phyloP scores from a whole-genome alignment of 2,329 filamentous ascomycete genomes.

The Domatiomyces catenatus region DNA sequence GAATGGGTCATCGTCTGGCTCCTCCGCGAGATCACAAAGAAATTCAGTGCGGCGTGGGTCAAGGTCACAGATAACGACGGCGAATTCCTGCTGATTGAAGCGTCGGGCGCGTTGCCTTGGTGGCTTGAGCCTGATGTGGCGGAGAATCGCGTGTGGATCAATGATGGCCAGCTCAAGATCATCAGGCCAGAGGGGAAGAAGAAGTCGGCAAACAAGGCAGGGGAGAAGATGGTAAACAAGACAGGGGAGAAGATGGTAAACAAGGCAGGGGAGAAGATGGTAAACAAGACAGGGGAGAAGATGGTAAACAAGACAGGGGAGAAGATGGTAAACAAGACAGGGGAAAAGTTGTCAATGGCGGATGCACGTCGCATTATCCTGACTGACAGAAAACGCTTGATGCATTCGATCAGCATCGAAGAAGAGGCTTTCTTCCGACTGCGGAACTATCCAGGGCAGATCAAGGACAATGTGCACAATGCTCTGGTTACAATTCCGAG shows the following conservation, averaged over 20 bases:
- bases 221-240: constrained; percentile 32
- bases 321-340: constrained; percentile 23
- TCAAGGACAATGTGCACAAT: constrained; percentile 60
- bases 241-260: constrained; percentile 33
- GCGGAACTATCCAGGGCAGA: constrained; percentile 65
- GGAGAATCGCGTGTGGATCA: constrained; percentile 77
- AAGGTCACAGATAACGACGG: constrained; percentile 77
- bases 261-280: constrained; percentile 32
- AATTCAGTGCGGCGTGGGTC: constrained; percentile 62
- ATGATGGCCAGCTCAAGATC: constrained; percentile 58
- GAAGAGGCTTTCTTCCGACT: constrained; percentile 82
- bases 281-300: constrained; percentile 33
- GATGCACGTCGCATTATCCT: constrained; percentile 51
- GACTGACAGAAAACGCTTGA: constrained; percentile 40
- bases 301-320: no score
- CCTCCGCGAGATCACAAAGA: constrained; percentile 61
- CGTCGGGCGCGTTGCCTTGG: constrained; percentile 67
- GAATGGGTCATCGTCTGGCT: constrained; percentile 95
- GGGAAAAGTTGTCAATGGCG: constrained; percentile 41
- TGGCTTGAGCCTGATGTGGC: constrained; percentile 91
- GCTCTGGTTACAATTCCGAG: constrained; percentile 61
- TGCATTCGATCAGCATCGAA: constrained; percentile 62
- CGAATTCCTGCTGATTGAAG: constrained; percentile 89
- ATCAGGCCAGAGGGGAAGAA: constrained; percentile 44
- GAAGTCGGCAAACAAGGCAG: constrained; percentile 23